Evolutionary conservation across 2,329 filamentous ascomycete species (phyloP), one percentile per base, ranked within the genome.

Genomic region (Didymella segeticola): DNA sequence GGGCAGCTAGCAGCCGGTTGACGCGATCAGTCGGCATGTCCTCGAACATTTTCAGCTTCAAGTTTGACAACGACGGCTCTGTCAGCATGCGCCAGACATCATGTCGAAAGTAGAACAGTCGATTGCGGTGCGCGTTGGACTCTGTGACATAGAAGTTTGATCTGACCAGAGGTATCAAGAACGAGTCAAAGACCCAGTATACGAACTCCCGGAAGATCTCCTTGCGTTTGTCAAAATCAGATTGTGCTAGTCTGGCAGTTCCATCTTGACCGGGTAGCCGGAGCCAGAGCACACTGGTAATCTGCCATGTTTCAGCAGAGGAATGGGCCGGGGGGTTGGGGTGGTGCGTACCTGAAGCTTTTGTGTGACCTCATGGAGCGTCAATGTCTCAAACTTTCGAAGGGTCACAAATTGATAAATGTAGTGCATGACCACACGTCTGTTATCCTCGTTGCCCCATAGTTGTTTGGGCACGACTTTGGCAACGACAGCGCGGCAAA

Each of bases 81-180:
- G 88, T 86, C 27, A 98, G 75, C 33, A 82, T 82, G 43, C 84
- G 86, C 95, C 95, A 99, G 9, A 95, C 81, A 73, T 99, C 95
- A 61, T 99, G 95, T 4, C 93, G 89, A 70, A 97, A 98, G 76
- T 91, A 99, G 73, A 96, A 96, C 1, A 98, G 77, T 23, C 86
- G 86, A 64, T 95, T 91, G 14, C 89, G 87, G 68, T 96, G 86
- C 1, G 81, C 80, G 58, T 86, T 92, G 0, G 92, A 95, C 72
- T 99, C 95, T 0, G 95, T 99, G 30, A 97, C 90, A 69, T 98
- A 93, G 67, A 99, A 99, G 67, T 95, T 93, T 58, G 85, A 87
- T 27, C 90, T 86, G 41, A 98, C 83, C 7, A 99, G 81, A 9
- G 95, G 93, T 64, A 98, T 89, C 50, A 99, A 70, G 19, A 97